Base-by-base conservation (phyloP, 306 rosid genomes). In the Mimosa bimucronata region DNA sequence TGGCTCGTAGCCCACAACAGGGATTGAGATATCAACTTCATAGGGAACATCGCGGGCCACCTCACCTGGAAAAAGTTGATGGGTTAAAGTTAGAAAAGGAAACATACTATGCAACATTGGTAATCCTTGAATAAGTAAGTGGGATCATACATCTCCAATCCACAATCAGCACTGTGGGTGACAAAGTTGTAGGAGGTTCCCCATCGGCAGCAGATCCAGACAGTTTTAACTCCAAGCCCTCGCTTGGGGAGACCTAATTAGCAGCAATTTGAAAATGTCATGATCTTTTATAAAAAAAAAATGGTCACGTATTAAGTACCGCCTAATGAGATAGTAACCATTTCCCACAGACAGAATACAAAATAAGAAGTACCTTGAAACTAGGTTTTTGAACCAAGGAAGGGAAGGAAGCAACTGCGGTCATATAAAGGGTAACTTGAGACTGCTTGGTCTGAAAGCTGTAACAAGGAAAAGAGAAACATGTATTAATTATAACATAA, bases 111-210 rank as follows among this genome's bases (percentile, higher is more conserved):
- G 79, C 10, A 70, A 85, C 48, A 86, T 57, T 26, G 48, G 70
- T 64, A 69, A 57, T 55, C 50, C 26, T 50, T 72, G 76, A 80
- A 77, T 70, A 82, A 79, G 13, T 18, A 53, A 57, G 46, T 13
- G 66, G 81, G 62, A 80, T 77, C 91, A 76, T 95, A 95, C 99
- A 95, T 91, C 94, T 95, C 99, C 99, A 93, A 73, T 89, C 93
- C 48, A 95, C 79, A 80, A 81, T 86, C 86, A 93, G 76, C 89
- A 89, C 71, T 30, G 98, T 75, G 45, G 99, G 98, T 52, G 99
- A 91, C 91, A 95, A 84, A 83, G 99, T 91, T 64, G 99, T 91
- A 19, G 99, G 97, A 80, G 90, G 91, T 23, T 62, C 89, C 85
- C 92, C 97, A 81, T 78, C 66, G 77, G 89, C 83, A 57, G 90